Evolutionary conservation across 208 protist species (phyloP).

Genomic region (Crithidia expoeki): DNA sequence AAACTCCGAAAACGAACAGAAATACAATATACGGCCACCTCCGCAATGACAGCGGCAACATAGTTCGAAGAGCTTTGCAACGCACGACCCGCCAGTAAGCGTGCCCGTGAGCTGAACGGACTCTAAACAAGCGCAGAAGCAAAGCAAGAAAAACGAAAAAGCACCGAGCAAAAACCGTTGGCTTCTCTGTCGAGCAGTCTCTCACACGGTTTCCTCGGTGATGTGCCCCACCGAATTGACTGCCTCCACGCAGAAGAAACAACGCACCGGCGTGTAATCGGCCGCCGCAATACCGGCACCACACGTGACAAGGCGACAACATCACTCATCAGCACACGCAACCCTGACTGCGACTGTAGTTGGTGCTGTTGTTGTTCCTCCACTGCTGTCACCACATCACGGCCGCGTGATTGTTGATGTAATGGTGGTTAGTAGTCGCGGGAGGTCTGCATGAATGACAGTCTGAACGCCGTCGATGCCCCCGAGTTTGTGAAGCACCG

Average conservation of each 20-base stretch:
- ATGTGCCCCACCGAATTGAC: conserved; percentile 13
- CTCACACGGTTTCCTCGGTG: neutral
- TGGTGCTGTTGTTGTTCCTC: neutral
- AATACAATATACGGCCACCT: too few species aligned
- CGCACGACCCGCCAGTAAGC: too few species aligned
- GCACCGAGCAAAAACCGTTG: too few species aligned
- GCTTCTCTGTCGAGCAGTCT: neutral
- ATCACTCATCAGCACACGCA: conserved; percentile 9
- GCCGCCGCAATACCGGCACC: neutral
- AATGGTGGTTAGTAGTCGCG: neutral
- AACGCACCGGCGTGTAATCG: conserved; percentile 13
- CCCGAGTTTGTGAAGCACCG: neutral
- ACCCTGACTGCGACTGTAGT: neutral
- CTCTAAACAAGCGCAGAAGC: too few species aligned
- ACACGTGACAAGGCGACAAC: neutral
- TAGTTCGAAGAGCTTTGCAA: too few species aligned
- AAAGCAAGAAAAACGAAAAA: neutral
- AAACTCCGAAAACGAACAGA: too few species aligned
- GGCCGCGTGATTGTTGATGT: neutral
- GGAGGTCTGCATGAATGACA: neutral
- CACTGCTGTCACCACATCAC: neutral
- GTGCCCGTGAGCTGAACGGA: too few species aligned
- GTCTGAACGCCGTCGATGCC: neutral
- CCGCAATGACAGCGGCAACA: too few species aligned
- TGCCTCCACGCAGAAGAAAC: conserved; percentile 42